Conservation (phyloP, 164 flowering plant genomes). For the Chloranthus sessilifolius region DNA sequence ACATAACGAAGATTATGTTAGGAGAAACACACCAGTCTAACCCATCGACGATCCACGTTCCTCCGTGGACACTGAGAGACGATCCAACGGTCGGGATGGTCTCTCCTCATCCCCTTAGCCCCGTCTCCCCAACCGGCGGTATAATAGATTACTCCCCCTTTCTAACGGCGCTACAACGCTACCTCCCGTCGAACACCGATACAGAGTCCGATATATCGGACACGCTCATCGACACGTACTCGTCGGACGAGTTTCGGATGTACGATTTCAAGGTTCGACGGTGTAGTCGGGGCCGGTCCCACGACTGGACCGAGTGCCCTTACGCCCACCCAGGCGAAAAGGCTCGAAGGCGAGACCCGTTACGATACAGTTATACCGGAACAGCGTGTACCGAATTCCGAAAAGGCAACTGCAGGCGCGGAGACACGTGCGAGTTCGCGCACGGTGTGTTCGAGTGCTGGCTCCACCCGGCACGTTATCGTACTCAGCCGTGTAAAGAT, state of each 20-base stretch:
- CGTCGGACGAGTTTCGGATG: constrained; percentile 78
- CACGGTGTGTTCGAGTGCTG: constrained; percentile 94
- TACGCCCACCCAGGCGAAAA: constrained; percentile 95
- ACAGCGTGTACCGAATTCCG: constrained; percentile 70
- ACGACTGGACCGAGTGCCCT: constrained; percentile 98
- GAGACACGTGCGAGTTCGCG: constrained; percentile 73
- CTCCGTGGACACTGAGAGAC: constrained; percentile 37
- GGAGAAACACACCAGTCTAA: constrained; percentile 27
- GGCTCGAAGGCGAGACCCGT: constrained; percentile 80
- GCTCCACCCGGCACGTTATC: constrained; percentile 83
- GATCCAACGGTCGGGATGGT: constrained; percentile 24
- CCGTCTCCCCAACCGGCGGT: constrained; percentile 19
- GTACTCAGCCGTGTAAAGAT: constrained; percentile 86
- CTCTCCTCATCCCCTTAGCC: constrained; percentile 15
- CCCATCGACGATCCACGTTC: constrained; percentile 41
- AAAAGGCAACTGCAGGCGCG: constrained; percentile 38
- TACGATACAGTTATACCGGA: constrained; percentile 56
- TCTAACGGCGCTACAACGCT: constrained; percentile 39
- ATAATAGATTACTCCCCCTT: constrained; percentile 12
- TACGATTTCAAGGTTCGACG: constrained; percentile 81
- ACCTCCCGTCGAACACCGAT: constrained; percentile 41
- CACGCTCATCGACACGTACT: too few relatives aligned
- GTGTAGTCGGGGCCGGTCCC: constrained; percentile 78
- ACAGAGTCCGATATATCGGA: constrained; percentile 19
- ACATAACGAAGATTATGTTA: constrained; percentile 36